These are phyloP conservation scores for Penicillium riverlandense DNA, from an alignment of 495 filamentous ascomycete genomes.

Conservation along the genomic window DNA sequence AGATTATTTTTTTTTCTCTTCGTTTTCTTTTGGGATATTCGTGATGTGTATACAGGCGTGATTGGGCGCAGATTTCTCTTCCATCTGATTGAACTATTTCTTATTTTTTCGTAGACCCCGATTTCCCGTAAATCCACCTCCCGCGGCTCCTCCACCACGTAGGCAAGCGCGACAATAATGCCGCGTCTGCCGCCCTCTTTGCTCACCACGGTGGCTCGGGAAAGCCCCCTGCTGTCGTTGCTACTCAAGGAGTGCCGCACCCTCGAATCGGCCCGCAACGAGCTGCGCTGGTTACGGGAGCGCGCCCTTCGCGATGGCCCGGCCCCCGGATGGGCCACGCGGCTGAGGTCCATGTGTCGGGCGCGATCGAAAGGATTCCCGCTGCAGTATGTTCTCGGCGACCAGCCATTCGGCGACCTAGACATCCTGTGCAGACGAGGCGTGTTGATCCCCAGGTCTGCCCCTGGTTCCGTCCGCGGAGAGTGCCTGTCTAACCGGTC, in stretches of 20 bases:
- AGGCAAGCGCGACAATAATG: constrained; percentile 40
- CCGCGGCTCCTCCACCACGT: neutral
- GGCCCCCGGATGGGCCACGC: constrained; percentile 18
- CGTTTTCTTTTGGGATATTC: neutral
- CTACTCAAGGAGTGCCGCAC: constrained; percentile 67
- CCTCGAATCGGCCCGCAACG: constrained; percentile 59
- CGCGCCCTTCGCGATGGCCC: constrained; percentile 34
- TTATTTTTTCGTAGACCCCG: too few species aligned
- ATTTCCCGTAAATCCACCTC: too few species aligned
- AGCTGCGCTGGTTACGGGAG: constrained; percentile 81
- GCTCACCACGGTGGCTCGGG: constrained; percentile 47
- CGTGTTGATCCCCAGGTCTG: constrained; percentile 77
- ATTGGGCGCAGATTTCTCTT: neutral
- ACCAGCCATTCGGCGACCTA: constrained; percentile 79
- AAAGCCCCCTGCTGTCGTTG: constrained; percentile 52
- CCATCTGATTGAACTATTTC: neutral
- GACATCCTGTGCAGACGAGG: constrained; percentile 69
- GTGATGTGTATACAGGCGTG: too few species aligned
- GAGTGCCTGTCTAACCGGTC: neutral
- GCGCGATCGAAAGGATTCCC: constrained; percentile 60
- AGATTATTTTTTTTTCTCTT: neutral
- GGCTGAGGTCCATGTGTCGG: constrained; percentile 44
- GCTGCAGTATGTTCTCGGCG: constrained; percentile 83
- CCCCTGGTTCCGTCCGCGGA: neutral
- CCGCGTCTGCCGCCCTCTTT: constrained; percentile 61